These are phyloP conservation scores for Alloascoidea africana DNA, from an alignment of 805 yeast species.

Conservation along the genomic window DNA sequence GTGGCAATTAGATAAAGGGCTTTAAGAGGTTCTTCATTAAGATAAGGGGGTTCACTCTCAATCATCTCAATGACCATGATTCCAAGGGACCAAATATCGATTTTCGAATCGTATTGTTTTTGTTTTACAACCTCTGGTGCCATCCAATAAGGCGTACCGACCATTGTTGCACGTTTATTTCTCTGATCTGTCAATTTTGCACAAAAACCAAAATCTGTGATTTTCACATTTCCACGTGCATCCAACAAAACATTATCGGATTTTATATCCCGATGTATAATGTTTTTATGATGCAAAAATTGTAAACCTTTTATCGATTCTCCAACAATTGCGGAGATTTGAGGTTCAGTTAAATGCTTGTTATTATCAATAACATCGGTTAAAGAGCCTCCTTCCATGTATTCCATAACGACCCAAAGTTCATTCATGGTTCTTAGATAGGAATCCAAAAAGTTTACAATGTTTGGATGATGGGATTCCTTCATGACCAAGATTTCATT, in stretches of 20 bases:
- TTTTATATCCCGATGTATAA: slow-evolving; percentile 93
- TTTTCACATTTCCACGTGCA: slow-evolving; percentile 70
- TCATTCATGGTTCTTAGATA: slow-evolving; percentile 68
- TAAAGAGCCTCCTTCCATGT: slow-evolving; percentile 96
- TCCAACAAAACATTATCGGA: slow-evolving; percentile 88
- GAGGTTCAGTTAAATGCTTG: slow-evolving; percentile 59
- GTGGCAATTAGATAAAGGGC: slow-evolving; percentile 68
- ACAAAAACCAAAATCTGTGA: slow-evolving; percentile 87
- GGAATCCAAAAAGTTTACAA: slow-evolving; percentile 88
- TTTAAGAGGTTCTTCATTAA: slow-evolving; percentile 65
- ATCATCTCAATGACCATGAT: slow-evolving; percentile 83
- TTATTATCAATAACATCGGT: slow-evolving; percentile 93
- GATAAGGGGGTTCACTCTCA: slow-evolving; percentile 74
- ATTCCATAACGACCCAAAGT: slow-evolving; percentile 98
- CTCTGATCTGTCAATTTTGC: slow-evolving; percentile 66
- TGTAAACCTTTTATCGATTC: slow-evolving; percentile 88
- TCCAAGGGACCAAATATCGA: slow-evolving; percentile 73
- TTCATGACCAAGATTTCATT: slow-evolving; percentile 96
- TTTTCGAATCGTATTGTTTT: slow-evolving; percentile 69
- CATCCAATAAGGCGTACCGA: slow-evolving; percentile 86
- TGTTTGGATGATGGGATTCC: slow-evolving; percentile 86
- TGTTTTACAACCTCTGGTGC: slow-evolving; percentile 78
- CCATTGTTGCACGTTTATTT: slow-evolving; percentile 71
- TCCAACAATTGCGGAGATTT: slow-evolving; percentile 80
- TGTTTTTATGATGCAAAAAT: slow-evolving; percentile 81